Conservation (phyloP, 805 yeast species). For the Pichia exigua region DNA sequence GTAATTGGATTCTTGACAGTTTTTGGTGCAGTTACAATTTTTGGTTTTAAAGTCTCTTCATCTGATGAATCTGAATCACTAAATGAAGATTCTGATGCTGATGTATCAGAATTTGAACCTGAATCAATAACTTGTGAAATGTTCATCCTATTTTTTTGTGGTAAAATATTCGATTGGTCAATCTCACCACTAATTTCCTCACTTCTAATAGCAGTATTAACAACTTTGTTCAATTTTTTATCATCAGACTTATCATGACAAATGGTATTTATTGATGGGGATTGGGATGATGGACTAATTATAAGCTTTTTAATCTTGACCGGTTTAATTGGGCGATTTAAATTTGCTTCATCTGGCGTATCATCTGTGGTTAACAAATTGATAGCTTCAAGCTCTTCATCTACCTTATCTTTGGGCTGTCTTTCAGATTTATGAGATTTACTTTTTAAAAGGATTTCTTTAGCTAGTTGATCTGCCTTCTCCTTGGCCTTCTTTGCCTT, state of each 20-base stretch:
- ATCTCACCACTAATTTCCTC: slow-evolving; percentile 23
- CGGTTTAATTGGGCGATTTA: slow-evolving; percentile 5
- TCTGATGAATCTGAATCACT: slow-evolving; percentile 19
- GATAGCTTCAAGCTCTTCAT: slow-evolving; percentile 2
- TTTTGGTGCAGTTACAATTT: slow-evolving; percentile 41
- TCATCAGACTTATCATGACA: not conserved
- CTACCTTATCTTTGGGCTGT: not conserved
- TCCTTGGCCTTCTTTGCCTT: not conserved
- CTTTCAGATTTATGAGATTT: not conserved
- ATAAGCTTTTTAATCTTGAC: slow-evolving; percentile 4
- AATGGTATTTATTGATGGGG: not conserved
- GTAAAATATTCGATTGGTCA: slow-evolving; percentile 17
- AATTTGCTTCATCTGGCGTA: slow-evolving; percentile 5
- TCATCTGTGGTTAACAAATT: slow-evolving; percentile 6
- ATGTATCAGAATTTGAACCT: not conserved
- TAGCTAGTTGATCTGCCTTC: not conserved
- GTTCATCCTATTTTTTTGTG: slow-evolving; percentile 7
- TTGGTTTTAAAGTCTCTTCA: slow-evolving; percentile 24
- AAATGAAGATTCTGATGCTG: slow-evolving; percentile 1
- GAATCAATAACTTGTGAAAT: not conserved
- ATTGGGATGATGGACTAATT: not conserved
- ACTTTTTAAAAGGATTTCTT: not conserved
- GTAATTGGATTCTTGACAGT: not conserved
- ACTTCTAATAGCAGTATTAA: slow-evolving; percentile 16
- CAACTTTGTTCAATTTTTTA: not conserved